These are phyloP conservation scores for Volvariella volvacea DNA, from an alignment of 1,284 basidiomycete species.

Conservation along the genomic window DNA sequence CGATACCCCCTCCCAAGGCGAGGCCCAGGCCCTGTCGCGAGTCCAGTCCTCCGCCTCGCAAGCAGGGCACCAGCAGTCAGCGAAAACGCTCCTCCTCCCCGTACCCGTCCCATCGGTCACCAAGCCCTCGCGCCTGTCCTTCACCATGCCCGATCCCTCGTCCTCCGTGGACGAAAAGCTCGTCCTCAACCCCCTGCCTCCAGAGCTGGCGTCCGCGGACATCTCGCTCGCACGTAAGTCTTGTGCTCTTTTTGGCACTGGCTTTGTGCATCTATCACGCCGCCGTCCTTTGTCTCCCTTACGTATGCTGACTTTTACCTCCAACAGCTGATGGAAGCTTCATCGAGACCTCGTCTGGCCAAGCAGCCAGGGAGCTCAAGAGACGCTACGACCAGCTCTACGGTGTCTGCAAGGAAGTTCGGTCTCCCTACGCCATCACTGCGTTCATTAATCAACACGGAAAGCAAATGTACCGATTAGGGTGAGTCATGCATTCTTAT, in stretches of 20 bases:
- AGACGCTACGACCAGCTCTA: conserved; percentile 59
- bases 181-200: conserved; percentile 16
- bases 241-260: conserved; percentile 7
- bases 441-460: conserved; percentile 74
- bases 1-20: conserved; percentile 16
- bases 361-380: conserved; percentile 69
- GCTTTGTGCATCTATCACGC: background rate
- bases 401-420: conserved; percentile 57
- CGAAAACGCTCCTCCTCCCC: conserved; percentile 30
- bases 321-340: conserved; percentile 71
- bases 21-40: conserved; percentile 10
- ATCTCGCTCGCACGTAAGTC: conserved; percentile 56
- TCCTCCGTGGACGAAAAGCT: conserved; percentile 10
- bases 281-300: conserved; percentile 3
- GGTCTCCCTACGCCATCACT: conserved; percentile 74
- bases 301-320: conserved; percentile 8
- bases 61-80: background rate
- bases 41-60: background rate
- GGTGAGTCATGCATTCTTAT: conserved; percentile 37
- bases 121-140: conserved; percentile 32
- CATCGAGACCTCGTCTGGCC: conserved; percentile 70
- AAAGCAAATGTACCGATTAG: conserved; percentile 64
- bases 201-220: conserved; percentile 51
- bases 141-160: conserved; percentile 31
- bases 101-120: conserved; percentile 28